Evolutionary conservation across 202 grass and related monocot genomes (phyloP).

Genomic region (Zoysia matrella): DNA sequence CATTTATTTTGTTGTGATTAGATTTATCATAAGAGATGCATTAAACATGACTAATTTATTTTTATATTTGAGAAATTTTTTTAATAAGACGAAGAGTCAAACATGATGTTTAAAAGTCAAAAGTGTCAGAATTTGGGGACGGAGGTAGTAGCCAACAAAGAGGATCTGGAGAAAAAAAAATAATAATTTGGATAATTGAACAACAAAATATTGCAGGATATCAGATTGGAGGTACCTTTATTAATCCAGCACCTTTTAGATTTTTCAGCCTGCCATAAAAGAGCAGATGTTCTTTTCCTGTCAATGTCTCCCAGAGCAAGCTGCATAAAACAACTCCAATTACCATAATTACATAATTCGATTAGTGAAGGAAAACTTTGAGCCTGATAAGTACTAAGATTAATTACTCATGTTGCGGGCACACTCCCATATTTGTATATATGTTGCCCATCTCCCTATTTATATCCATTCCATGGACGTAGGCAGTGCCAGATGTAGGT

Average conservation of each 20-base stretch:
- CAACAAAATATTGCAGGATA: slow-evolving; percentile 13
- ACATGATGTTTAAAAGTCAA: too few species aligned
- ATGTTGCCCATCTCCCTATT: slow-evolving; percentile 57
- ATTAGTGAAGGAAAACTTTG: slow-evolving; percentile 10
- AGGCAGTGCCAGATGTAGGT: slow-evolving; percentile 73
- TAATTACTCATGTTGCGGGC: slow-evolving; percentile 77
- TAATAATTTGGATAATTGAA: slow-evolving; percentile 6
- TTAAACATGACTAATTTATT: too few species aligned
- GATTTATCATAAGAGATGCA: too few species aligned
- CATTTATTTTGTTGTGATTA: too few species aligned
- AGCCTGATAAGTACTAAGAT: slow-evolving; percentile 7
- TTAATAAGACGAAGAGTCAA: too few species aligned
- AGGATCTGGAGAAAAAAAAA: slow-evolving; percentile 18
- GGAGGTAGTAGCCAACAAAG: not conserved
- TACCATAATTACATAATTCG: slow-evolving; percentile 15
- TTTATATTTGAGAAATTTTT: too few species aligned
- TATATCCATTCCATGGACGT: slow-evolving; percentile 71
- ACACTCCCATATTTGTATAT: slow-evolving; percentile 73
- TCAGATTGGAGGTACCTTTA: slow-evolving; percentile 60
- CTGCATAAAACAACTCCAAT: slow-evolving; percentile 45
- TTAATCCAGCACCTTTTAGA: slow-evolving; percentile 60
- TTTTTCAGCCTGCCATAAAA: slow-evolving; percentile 92
- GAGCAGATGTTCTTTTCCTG: slow-evolving; percentile 79
- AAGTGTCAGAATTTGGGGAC: not conserved
- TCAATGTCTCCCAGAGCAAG: slow-evolving; percentile 97